Evolutionary conservation across 176 grass and related monocot species (phyloP).

Genomic region (Poa pratensis): DNA sequence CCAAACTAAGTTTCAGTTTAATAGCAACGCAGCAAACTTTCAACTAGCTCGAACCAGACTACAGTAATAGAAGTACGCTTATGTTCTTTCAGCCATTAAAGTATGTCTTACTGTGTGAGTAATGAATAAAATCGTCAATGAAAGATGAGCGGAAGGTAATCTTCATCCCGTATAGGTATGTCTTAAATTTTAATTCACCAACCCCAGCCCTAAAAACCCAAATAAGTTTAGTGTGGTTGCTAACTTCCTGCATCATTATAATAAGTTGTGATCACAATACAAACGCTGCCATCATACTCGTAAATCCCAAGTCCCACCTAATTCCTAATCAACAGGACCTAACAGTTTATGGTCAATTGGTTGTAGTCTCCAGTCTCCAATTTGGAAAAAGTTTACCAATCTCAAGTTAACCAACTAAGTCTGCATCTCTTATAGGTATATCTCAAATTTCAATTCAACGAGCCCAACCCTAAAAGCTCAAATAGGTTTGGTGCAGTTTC

Average conservation of each 20-base stretch:
- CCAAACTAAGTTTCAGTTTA: slow-evolving; percentile 20
- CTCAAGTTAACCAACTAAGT: slow-evolving; percentile 26
- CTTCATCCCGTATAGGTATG: neutral
- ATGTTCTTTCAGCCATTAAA: slow-evolving; percentile 31
- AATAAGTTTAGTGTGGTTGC: neutral
- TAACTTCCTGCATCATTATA: neutral
- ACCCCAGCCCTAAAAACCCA: neutral
- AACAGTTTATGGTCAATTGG: slow-evolving; percentile 2
- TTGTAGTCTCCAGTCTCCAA: no score
- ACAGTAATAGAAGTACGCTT: neutral
- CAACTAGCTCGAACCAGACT: slow-evolving; percentile 2
- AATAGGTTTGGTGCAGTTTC: neutral
- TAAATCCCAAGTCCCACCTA: neutral
- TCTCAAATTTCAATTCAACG: neutral
- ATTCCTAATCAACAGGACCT: slow-evolving; percentile 20
- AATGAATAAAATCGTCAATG: neutral
- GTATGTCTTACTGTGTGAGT: neutral
- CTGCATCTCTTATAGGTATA: neutral
- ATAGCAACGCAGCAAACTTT: slow-evolving; percentile 15
- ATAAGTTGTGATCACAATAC: slow-evolving; percentile 11
- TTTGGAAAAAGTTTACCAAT: neutral
- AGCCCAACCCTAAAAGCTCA: neutral
- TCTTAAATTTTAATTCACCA: slow-evolving; percentile 19
- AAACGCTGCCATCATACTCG: neutral
- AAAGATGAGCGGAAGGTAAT: neutral